A percentile compares a stretch with the other conserved stretches of the same genome.
These are phyloP conservation scores for Phyllosticta citrichinensis DNA, from an alignment of 2,329 filamentous ascomycete species.

Conservation along the genomic window DNA sequence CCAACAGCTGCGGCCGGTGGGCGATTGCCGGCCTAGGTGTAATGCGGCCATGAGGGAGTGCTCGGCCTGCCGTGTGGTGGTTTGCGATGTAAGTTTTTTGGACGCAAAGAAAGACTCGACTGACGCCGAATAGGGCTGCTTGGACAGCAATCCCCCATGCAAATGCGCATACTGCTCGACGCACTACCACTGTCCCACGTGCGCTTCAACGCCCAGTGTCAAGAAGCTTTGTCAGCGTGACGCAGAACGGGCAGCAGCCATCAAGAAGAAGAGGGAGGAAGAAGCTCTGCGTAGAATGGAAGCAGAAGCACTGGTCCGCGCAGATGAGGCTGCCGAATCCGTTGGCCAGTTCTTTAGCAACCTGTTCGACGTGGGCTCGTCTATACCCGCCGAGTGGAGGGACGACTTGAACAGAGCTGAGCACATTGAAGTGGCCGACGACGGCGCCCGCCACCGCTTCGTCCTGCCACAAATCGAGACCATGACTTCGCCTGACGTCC, in stretches of 20 bases:
- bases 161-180: conserved; percentile 29
- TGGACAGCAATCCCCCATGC: conserved; percentile 22
- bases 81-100: conserved; percentile 29
- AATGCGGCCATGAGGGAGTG: conserved; percentile 28
- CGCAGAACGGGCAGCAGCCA: conserved; percentile 2
- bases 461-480: background rate
- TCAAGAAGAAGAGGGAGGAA: conserved; percentile 3
- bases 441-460: background rate
- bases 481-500: background rate
- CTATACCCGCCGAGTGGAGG: background rate
- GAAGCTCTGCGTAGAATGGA: background rate
- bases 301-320: conserved; percentile 1
- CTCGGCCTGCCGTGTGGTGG: conserved; percentile 28
- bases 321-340: conserved; percentile 4
- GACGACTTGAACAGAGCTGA: background rate
- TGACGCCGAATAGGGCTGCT: conserved; percentile 20
- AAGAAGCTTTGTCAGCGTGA: conserved; percentile 21
- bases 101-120: conserved; percentile 11
- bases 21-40: conserved; percentile 28
- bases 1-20: conserved; percentile 27
- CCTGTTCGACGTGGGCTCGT: background rate
- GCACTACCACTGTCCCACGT: conserved; percentile 31
- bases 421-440: conserved; percentile 2
- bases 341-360: conserved; percentile 8
- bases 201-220: conserved; percentile 23